phyloP scores from a whole-genome alignment of 1,284 basidiomycete genomes.

The Ganoderma boninense region DNA sequence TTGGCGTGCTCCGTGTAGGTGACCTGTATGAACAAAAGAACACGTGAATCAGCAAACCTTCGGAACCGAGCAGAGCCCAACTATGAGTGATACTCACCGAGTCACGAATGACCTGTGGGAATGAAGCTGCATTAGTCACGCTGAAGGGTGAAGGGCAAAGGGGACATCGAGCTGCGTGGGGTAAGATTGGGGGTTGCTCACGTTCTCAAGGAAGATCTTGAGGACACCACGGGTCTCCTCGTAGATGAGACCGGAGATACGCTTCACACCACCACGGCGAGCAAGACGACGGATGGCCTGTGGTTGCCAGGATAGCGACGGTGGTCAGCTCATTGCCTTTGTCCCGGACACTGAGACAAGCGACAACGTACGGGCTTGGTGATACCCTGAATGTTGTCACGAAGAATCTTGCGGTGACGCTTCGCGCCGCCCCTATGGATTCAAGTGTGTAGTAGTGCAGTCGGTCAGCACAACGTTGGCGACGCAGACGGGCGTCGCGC shows the following conservation, averaged over 20 bases:
- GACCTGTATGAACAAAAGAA: slow-evolving; percentile 49
- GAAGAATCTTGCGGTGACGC: slow-evolving; percentile 71
- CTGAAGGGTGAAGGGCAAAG: background rate
- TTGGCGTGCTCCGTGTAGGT: slow-evolving; percentile 93
- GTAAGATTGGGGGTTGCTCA: slow-evolving; percentile 25
- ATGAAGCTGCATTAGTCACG: slow-evolving; percentile 16
- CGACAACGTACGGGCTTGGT: slow-evolving; percentile 53
- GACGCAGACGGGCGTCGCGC: background rate
- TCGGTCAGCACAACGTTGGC: slow-evolving; percentile 24
- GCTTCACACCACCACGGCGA: slow-evolving; percentile 86
- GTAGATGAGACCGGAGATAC: slow-evolving; percentile 86
- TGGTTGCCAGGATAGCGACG: background rate
- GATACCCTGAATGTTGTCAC: slow-evolving; percentile 79
- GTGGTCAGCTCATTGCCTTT: slow-evolving; percentile 9
- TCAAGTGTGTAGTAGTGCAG: slow-evolving; percentile 40
- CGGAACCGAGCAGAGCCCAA: slow-evolving; percentile 1
- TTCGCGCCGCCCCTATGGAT: slow-evolving; percentile 53
- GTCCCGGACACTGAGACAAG: slow-evolving; percentile 43
- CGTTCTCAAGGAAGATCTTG: slow-evolving; percentile 83
- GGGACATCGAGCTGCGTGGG: background rate
- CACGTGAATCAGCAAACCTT: slow-evolving; percentile 21
- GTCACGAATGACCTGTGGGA: slow-evolving; percentile 75
- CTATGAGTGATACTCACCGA: slow-evolving; percentile 48
- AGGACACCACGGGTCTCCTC: slow-evolving; percentile 86
- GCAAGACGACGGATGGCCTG: slow-evolving; percentile 87